Percentiles rank a stretch among this genome's conserved stretches.
phyloP scores from a whole-genome alignment of 2,329 filamentous ascomycete species.

The Passalora sequoiae region DNA sequence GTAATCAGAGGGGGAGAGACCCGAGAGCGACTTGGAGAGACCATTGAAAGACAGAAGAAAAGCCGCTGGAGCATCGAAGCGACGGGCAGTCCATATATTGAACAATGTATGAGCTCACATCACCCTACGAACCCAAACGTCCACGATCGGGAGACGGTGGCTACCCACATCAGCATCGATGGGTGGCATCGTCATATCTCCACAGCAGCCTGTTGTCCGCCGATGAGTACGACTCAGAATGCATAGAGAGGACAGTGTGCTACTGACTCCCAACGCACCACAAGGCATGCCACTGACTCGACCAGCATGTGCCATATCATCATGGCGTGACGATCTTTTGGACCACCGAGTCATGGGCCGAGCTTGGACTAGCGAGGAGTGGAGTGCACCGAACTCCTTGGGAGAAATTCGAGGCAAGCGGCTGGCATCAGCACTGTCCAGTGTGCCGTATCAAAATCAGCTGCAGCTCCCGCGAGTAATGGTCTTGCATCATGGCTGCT shows the following conservation, averaged over 20 bases:
- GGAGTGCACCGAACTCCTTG: neutral
- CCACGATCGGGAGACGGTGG: slow-evolving; percentile 5
- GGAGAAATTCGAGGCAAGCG: no score
- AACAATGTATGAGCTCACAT: slow-evolving; percentile 1
- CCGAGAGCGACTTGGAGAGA: neutral
- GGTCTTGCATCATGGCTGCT: slow-evolving; percentile 5
- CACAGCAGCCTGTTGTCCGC: neutral
- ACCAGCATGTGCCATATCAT: slow-evolving; percentile 7
- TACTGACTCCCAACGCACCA: slow-evolving; percentile 5
- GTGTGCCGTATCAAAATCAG: neutral
- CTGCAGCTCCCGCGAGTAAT: slow-evolving; percentile 6
- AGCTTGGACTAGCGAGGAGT: slow-evolving; percentile 1
- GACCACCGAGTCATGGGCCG: slow-evolving; percentile 7
- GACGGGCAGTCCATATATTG: neutral
- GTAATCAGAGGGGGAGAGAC: slow-evolving; percentile 6
- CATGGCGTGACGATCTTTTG: slow-evolving; percentile 6
- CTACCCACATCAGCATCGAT: slow-evolving; percentile 4
- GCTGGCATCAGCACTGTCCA: no score
- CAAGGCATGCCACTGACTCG: slow-evolving; percentile 3
- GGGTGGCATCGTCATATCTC: slow-evolving; percentile 9
- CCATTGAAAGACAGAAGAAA: neutral
- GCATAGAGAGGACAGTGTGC: neutral
- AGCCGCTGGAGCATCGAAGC: neutral
- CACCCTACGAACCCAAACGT: neutral
- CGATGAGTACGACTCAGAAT: slow-evolving; percentile 7